These are phyloP conservation scores for Hippophae rhamnoides DNA, from an alignment of 306 rosid genomes.

Conservation along the genomic window DNA sequence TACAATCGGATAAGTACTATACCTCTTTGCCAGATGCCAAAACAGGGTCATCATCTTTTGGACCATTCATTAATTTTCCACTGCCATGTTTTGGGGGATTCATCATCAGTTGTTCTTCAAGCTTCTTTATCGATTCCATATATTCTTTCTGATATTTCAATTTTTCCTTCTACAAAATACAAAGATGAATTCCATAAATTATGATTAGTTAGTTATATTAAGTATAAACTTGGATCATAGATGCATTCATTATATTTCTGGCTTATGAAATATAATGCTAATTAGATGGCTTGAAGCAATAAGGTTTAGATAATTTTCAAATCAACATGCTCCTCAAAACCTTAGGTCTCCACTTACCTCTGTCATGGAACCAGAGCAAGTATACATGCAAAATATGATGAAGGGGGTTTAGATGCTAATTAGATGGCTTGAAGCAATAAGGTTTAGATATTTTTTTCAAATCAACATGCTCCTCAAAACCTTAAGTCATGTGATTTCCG, in stretches of 20 bases:
- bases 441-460: constrained; percentile 5
- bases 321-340: constrained; percentile 2
- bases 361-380: no score
- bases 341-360: no score
- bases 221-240: no score
- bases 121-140: constrained; percentile 83
- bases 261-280: background rate
- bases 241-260: background rate
- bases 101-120: constrained; percentile 63
- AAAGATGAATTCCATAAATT: constrained; percentile 16
- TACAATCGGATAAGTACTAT: constrained; percentile 6
- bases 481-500: background rate
- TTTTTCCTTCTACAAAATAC: constrained; percentile 59
- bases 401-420: background rate
- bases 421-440: background rate
- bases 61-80: constrained; percentile 31
- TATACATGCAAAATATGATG: no score
- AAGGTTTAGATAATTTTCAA: constrained; percentile 6
- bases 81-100: constrained; percentile 41
- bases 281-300: background rate
- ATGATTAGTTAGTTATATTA: constrained; percentile 5
- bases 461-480: constrained; percentile 2
- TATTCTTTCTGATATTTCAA: constrained; percentile 79
- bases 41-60: constrained; percentile 14
- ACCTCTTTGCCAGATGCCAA: constrained; percentile 40